A percentile compares a stretch with the other conserved stretches of the same genome.
These are phyloP conservation scores for Posidonia oceanica DNA, from an alignment of 116 monocot genomes.

Conservation along the genomic window DNA sequence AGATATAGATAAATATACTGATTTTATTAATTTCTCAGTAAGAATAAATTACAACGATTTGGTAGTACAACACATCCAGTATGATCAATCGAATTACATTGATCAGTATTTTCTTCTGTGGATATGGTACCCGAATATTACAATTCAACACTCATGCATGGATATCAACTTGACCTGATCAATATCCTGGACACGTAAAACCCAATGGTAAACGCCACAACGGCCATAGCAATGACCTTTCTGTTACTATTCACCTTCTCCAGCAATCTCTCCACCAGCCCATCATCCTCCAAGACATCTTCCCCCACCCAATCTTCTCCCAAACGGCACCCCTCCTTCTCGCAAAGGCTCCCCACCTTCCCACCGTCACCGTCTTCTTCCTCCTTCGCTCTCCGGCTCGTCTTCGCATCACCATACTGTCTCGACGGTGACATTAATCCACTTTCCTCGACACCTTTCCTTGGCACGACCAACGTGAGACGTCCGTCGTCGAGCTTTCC, in stretches of 20 bases:
- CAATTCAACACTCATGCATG: background rate
- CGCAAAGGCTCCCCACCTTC: background rate
- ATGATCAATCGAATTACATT: too few relatives aligned
- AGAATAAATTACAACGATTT: too few relatives aligned
- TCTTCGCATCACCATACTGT: background rate
- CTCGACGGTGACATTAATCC: background rate
- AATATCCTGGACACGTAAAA: slow-evolving; percentile 5
- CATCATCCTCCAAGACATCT: background rate
- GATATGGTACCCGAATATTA: background rate
- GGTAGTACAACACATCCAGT: too few relatives aligned
- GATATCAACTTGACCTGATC: background rate
- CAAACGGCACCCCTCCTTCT: background rate
- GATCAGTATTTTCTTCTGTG: too few relatives aligned
- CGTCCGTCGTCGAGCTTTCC: slow-evolving; percentile 34
- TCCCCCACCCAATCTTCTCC: background rate
- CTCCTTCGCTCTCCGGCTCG: background rate
- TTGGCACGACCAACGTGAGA: slow-evolving; percentile 44
- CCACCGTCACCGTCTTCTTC: background rate
- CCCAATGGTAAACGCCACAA: slow-evolving; percentile 14
- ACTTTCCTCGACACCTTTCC: slow-evolving; percentile 1
- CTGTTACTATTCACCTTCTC: slow-evolving; percentile 36
- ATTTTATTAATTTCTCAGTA: too few relatives aligned
- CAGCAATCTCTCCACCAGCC: slow-evolving; percentile 14
- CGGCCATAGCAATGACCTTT: slow-evolving; percentile 36
- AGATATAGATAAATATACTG: too few relatives aligned